Percentiles rank a stretch among this genome's conserved stretches.
Conservation (phyloP, 495 filamentous ascomycete species). For the Parathielavia appendiculata region DNA sequence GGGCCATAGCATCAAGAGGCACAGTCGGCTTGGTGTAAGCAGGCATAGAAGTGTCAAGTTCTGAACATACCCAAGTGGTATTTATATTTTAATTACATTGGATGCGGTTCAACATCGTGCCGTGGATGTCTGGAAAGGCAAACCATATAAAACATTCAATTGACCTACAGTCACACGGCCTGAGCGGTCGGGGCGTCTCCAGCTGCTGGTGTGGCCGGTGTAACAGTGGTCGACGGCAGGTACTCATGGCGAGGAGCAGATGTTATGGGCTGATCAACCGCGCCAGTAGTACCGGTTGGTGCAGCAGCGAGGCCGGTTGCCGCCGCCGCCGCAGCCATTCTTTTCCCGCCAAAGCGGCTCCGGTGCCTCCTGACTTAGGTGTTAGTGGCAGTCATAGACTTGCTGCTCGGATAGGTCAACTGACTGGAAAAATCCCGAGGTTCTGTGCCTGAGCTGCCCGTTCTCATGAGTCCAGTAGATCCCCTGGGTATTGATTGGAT, state of each 20-base stretch:
- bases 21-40: no score
- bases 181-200: background rate
- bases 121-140: no score
- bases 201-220: background rate
- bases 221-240: background rate
- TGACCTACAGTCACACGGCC: no score
- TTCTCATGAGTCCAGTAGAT: constrained; percentile 16
- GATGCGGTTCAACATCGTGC: no score
- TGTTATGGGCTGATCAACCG: background rate
- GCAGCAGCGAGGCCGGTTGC: no score
- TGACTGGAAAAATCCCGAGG: background rate
- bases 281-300: background rate
- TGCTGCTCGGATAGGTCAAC: background rate
- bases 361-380: background rate
- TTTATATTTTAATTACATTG: no score
- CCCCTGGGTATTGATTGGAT: no score
- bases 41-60: no score
- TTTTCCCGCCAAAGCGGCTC: background rate
- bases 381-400: background rate
- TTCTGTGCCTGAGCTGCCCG: background rate
- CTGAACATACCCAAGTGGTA: no score
- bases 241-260: no score
- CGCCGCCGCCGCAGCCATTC: background rate
- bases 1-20: no score
- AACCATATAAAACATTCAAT: no score